Percentiles rank a stretch among this genome's conserved stretches.
These are phyloP conservation scores for Malassezia sympodialis DNA, from an alignment of 1,284 basidiomycete species.

Conservation along the genomic window DNA sequence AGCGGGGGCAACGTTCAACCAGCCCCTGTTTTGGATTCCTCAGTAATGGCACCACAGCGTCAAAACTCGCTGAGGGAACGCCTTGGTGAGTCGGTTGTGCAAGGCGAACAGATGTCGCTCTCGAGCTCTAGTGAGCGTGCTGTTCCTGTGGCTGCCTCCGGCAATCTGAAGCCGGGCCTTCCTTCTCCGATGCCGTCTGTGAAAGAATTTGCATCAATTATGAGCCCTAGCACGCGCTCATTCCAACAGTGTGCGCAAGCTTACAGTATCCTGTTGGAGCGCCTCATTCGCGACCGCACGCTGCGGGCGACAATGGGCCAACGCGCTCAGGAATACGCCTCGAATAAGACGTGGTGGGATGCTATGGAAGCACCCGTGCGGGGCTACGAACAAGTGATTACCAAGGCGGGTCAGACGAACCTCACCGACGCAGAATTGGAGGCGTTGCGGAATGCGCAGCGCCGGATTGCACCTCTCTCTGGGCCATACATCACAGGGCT, in stretches of 20 bases:
- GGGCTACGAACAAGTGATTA: conserved; percentile 51
- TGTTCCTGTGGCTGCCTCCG: conserved; percentile 3
- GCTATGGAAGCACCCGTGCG: conserved; percentile 55
- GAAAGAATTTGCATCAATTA: conserved; percentile 43
- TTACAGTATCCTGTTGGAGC: conserved; percentile 52
- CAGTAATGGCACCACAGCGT: background rate
- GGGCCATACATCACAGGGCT: conserved; percentile 26
- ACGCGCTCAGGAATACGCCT: conserved; percentile 48
- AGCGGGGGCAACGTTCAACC: background rate
- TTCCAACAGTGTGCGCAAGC: conserved; percentile 48
- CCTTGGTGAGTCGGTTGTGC: background rate
- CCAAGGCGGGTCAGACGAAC: conserved; percentile 21
- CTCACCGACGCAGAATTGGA: conserved; percentile 40
- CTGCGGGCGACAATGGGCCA: conserved; percentile 50
- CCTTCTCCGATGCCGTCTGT: conserved; percentile 25
- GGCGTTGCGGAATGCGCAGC: conserved; percentile 29
- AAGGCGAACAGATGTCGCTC: background rate
- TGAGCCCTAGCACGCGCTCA: conserved; percentile 37
- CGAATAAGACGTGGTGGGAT: conserved; percentile 54
- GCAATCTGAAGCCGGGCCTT: conserved; percentile 16
- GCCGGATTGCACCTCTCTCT: conserved; percentile 30
- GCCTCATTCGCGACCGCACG: conserved; percentile 45
- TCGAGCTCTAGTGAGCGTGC: conserved; percentile 1
- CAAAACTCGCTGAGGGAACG: background rate
- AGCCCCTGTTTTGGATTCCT: background rate